A percentile compares a stretch with the other conserved stretches of the same genome.
These are phyloP conservation scores for Danielozyma ontarioensis DNA, from an alignment of 805 yeast genomes.

Conservation along the genomic window DNA sequence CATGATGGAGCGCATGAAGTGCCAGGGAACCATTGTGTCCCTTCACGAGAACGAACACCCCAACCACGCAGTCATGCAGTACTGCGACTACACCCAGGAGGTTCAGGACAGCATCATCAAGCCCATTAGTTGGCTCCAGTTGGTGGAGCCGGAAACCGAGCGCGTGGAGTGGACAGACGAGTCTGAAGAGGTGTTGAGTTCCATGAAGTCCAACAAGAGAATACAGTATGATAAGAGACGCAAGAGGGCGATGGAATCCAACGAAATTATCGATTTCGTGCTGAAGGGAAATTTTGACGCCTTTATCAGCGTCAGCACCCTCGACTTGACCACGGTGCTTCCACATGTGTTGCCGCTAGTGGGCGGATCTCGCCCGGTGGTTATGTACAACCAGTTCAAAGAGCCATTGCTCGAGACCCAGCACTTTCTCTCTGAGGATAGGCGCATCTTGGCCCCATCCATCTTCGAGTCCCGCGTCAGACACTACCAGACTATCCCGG, in stretches of 20 bases:
- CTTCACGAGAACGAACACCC: conserved; percentile 94
- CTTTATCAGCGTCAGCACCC: conserved; percentile 64
- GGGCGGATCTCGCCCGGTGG: conserved; percentile 85
- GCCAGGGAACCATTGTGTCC: conserved; percentile 61
- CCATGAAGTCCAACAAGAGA: conserved; percentile 54
- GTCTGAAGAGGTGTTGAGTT: conserved; percentile 47
- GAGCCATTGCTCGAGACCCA: conserved; percentile 75
- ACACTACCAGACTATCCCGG: conserved; percentile 88
- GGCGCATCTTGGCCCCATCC: conserved; percentile 74
- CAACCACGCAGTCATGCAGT: conserved; percentile 64
- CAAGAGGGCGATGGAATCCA: conserved; percentile 50
- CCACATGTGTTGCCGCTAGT: conserved; percentile 57
- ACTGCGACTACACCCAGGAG: conserved; percentile 58
- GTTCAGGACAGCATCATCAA: conserved; percentile 52
- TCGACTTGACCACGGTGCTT: conserved; percentile 62
- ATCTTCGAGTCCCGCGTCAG: conserved; percentile 79
- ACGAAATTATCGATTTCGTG: conserved; percentile 46
- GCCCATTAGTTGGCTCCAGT: conserved; percentile 72
- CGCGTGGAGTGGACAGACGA: conserved; percentile 42
- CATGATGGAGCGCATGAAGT: conserved; percentile 86
- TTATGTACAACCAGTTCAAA: conserved; percentile 74
- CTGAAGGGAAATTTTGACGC: conserved; percentile 63
- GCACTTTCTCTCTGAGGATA: conserved; percentile 59
- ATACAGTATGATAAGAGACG: conserved; percentile 64
- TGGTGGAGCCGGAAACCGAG: conserved; percentile 69